A percentile compares a stretch with the other conserved stretches of the same genome.
phyloP scores from a whole-genome alignment of 352 stramenopile species.

The Phytophthora brassicae region DNA sequence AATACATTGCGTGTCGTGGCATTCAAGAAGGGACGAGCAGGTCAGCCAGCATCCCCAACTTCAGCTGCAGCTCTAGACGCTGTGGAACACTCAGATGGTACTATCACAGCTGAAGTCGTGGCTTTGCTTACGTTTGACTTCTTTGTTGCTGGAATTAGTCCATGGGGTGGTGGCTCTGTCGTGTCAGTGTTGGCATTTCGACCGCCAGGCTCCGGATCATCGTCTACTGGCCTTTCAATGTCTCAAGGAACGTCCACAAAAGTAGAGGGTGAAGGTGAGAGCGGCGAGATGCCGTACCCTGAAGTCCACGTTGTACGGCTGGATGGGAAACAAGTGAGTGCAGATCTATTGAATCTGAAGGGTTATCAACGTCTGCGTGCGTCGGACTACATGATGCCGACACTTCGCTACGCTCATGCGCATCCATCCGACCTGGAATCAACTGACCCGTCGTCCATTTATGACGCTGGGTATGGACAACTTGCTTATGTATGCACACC shows the following conservation, averaged over 20 bases:
- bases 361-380: conserved; percentile 75
- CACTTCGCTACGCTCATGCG: conserved; percentile 54
- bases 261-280: conserved; percentile 74
- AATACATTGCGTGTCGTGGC: conserved; percentile 76
- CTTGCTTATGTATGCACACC: conserved; percentile 81
- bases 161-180: conserved; percentile 51
- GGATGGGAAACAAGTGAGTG: conserved; percentile 85
- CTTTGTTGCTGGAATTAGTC: conserved; percentile 76
- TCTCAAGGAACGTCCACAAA: conserved; percentile 39
- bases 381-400: conserved; percentile 83
- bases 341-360: conserved; percentile 73
- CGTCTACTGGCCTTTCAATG: conserved; percentile 9
- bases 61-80: conserved; percentile 31
- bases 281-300: conserved; percentile 72
- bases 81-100: conserved; percentile 29
- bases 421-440: conserved; percentile 25
- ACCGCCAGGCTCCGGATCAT: conserved; percentile 48
- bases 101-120: conserved; percentile 64
- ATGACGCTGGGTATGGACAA: conserved; percentile 66
- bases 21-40: conserved; percentile 56
- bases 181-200: conserved; percentile 77
- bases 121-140: conserved; percentile 83
- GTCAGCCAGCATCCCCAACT: conserved; percentile 36
- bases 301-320: conserved; percentile 89
- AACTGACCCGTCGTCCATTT: conserved; percentile 44